A percentile compares a stretch with the other conserved stretches of the same genome.
phyloP scores from a whole-genome alignment of 768 basidiomycete genomes.

The Rhodotorula graminis region DNA sequence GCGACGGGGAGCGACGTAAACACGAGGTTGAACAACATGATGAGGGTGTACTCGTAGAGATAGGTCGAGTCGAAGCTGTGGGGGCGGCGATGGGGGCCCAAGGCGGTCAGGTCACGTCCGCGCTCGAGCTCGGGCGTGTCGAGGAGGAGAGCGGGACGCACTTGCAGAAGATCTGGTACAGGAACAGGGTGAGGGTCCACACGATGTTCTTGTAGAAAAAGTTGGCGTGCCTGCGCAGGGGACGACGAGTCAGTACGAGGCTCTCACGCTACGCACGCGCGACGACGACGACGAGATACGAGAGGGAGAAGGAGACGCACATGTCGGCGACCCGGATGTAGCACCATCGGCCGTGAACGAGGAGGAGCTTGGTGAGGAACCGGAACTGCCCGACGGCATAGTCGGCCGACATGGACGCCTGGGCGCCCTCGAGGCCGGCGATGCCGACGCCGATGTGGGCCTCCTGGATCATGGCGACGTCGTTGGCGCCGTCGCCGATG shows the following conservation, averaged over 20 bases:
- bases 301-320: slow-evolving; percentile 44
- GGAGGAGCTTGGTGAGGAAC: slow-evolving; percentile 76
- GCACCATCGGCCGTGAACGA: slow-evolving; percentile 95
- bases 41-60: slow-evolving; percentile 89
- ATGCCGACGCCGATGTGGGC: slow-evolving; percentile 96
- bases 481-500: slow-evolving; percentile 92
- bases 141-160: too few species aligned
- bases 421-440: slow-evolving; percentile 89
- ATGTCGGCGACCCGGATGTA: slow-evolving; percentile 94
- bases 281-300: too few species aligned
- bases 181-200: slow-evolving; percentile 90
- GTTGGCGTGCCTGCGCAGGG: slow-evolving; percentile 59
- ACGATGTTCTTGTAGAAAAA: slow-evolving; percentile 95
- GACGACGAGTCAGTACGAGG: background rate
- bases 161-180: slow-evolving; percentile 86
- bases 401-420: slow-evolving; percentile 98
- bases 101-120: too few species aligned
- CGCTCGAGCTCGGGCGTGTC: too few species aligned
- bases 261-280: too few species aligned
- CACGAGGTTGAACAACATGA: slow-evolving; percentile 80
- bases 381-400: slow-evolving; percentile 98
- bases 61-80: slow-evolving; percentile 92
- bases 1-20: slow-evolving; percentile 94
- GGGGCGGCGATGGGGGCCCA: too few species aligned
- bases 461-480: slow-evolving; percentile 99